Conservation (phyloP, 306 rosid species). For the Malus sieversii region DNA sequence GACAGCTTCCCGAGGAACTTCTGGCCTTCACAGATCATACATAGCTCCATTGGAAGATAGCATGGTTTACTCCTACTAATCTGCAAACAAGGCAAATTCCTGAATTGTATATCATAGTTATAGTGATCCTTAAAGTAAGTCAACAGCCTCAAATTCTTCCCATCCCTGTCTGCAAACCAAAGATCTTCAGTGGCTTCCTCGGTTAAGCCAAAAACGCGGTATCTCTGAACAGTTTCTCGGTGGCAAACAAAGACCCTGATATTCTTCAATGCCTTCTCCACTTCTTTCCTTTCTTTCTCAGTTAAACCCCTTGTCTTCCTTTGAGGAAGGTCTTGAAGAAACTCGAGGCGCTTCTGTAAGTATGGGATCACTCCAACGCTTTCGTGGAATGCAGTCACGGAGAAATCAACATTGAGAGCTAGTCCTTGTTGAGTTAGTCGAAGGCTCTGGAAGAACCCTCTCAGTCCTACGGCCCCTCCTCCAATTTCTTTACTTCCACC, state of each 20-base stretch:
- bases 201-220: conserved; percentile 77
- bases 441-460: conserved; percentile 99
- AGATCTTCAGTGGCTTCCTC: conserved; percentile 88
- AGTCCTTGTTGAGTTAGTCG: conserved; percentile 95
- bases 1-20: conserved; percentile 88
- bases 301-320: conserved; percentile 53
- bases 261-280: conserved; percentile 82
- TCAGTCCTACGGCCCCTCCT: conserved; percentile 89
- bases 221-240: conserved; percentile 88
- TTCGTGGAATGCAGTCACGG: conserved; percentile 93
- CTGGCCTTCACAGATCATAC: conserved; percentile 95
- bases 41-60: conserved; percentile 98
- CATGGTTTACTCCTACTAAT: conserved; percentile 89
- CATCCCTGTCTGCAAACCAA: conserved; percentile 86
- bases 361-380: conserved; percentile 83
- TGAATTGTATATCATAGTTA: conserved; percentile 78
- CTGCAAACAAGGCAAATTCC: conserved; percentile 88
- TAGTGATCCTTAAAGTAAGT: conserved; percentile 89
- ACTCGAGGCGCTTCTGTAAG: conserved; percentile 85
- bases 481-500: conserved; percentile 85
- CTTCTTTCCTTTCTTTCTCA: conserved; percentile 69
- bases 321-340: conserved; percentile 71
- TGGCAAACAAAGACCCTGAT: conserved; percentile 93
- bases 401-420: conserved; percentile 85
- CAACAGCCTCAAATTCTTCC: conserved; percentile 69